Conservation (phyloP, 2,329 filamentous ascomycete species). For the Basipetospora sp. region DNA sequence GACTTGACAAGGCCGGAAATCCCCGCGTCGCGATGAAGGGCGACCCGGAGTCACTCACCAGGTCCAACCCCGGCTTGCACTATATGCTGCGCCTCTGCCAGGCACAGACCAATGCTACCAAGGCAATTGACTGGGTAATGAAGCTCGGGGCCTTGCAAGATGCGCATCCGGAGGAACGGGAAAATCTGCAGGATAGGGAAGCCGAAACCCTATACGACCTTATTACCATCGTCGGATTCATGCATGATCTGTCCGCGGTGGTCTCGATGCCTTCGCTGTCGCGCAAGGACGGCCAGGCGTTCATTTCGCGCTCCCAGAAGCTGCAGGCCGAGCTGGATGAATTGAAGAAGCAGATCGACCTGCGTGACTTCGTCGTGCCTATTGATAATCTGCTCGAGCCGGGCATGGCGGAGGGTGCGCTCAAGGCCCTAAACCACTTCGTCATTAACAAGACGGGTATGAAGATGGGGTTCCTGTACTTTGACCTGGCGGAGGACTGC, state of each 20-base stretch:
- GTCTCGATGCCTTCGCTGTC: conserved; percentile 23
- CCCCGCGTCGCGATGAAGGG: conserved; percentile 25
- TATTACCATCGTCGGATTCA: conserved; percentile 23
- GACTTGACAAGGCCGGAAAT: conserved; percentile 20
- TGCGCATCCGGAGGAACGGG: conserved; percentile 18
- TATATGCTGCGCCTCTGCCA: conserved; percentile 31
- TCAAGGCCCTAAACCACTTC: conserved; percentile 22
- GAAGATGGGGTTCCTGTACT: conserved; percentile 28
- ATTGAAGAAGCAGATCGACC: conserved; percentile 24
- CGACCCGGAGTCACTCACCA: conserved; percentile 24
- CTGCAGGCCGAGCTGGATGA: conserved; percentile 24
- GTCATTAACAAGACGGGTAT: conserved; percentile 23
- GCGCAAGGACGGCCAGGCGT: conserved; percentile 25
- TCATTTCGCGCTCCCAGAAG: conserved; percentile 17
- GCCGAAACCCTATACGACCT: conserved; percentile 21
- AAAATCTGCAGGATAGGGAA: conserved; percentile 20
- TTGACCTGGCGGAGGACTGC: conserved; percentile 26
- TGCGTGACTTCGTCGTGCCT: conserved; percentile 24
- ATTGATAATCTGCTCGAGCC: conserved; percentile 28
- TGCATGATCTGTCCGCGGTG: conserved; percentile 21
- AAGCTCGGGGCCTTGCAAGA: conserved; percentile 25
- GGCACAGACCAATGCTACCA: conserved; percentile 17
- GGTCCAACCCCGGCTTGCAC: conserved; percentile 24
- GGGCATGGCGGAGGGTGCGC: conserved; percentile 20
- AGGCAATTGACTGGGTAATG: conserved; percentile 31